A percentile compares a stretch with the other conserved stretches of the same genome.
phyloP scores from a whole-genome alignment of 1,139 yeast species.

The Zygosaccharomyces sapae region DNA sequence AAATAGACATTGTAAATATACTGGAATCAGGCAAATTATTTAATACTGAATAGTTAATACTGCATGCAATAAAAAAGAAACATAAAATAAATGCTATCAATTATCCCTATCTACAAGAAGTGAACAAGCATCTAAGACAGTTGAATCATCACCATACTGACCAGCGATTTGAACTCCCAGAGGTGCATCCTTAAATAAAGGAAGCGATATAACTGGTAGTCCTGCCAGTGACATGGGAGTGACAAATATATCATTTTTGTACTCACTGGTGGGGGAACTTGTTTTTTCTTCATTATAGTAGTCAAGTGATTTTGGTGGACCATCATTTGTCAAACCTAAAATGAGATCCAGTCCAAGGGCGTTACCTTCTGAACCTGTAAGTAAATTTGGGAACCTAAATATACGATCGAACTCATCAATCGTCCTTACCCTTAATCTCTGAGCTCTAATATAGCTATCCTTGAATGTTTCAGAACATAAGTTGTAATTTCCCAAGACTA shows the following conservation, averaged over 20 bases:
- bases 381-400: conserved; percentile 51
- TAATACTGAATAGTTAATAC: not conserved
- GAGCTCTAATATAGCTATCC: conserved; percentile 79
- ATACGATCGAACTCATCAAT: conserved; percentile 62
- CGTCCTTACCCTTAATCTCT: conserved; percentile 55
- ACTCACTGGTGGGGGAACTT: conserved; percentile 55
- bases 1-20: conserved; percentile 7
- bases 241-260: conserved; percentile 77
- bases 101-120: conserved; percentile 1
- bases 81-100: not conserved
- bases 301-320: conserved; percentile 52
- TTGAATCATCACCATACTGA: conserved; percentile 76
- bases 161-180: conserved; percentile 79
- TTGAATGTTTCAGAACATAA: conserved; percentile 66
- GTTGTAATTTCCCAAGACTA: conserved; percentile 80
- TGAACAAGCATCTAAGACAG: conserved; percentile 43
- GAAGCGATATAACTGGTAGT: conserved; percentile 76
- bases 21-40: not conserved
- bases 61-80: not conserved
- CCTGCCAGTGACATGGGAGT: conserved; percentile 93
- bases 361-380: conserved; percentile 30
- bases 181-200: conserved; percentile 43
- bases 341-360: conserved; percentile 60
- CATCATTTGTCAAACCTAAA: conserved; percentile 67
- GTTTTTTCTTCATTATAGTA: conserved; percentile 39